Percentiles rank a stretch among this genome's conserved stretches.
These are phyloP conservation scores for Trichoderma virens DNA, from an alignment of 495 filamentous ascomycete genomes.

Conservation along the genomic window DNA sequence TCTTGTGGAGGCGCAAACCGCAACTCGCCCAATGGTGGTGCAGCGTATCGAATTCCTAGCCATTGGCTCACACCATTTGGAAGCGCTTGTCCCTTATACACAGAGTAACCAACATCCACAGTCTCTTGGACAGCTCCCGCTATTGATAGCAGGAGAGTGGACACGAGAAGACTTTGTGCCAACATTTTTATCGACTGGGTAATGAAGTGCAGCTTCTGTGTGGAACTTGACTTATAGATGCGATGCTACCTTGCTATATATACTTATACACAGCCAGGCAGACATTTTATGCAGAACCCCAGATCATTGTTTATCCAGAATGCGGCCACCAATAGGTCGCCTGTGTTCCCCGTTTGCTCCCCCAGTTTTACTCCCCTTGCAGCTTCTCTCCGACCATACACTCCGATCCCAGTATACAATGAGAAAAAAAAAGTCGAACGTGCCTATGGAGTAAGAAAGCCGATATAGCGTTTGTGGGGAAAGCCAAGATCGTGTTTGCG, in stretches of 20 bases:
- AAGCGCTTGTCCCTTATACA: slow-evolving; percentile 13
- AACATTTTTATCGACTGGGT: not conserved
- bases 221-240: not conserved
- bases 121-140: slow-evolving; percentile 1
- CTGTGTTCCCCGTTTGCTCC: no score
- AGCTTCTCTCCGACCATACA: no score
- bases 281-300: not conserved
- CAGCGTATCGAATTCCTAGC: slow-evolving; percentile 60
- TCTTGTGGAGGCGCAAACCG: slow-evolving; percentile 53
- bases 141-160: not conserved
- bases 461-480: no score
- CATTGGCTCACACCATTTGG: slow-evolving; percentile 47
- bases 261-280: not conserved
- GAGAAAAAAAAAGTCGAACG: no score
- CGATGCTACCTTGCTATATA: not conserved
- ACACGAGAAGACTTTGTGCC: not conserved
- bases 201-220: not conserved
- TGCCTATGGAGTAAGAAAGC: not conserved
- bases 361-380: no score
- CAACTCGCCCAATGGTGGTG: slow-evolving; percentile 47
- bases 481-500: no score
- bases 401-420: no score
- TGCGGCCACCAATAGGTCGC: no score
- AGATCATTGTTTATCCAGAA: no score
- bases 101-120: slow-evolving; percentile 16